Percentiles rank a stretch among this genome's conserved stretches.
These are phyloP conservation scores for Debaryomyces udenii DNA, from an alignment of 1,139 yeast genomes.

Conservation along the genomic window DNA sequence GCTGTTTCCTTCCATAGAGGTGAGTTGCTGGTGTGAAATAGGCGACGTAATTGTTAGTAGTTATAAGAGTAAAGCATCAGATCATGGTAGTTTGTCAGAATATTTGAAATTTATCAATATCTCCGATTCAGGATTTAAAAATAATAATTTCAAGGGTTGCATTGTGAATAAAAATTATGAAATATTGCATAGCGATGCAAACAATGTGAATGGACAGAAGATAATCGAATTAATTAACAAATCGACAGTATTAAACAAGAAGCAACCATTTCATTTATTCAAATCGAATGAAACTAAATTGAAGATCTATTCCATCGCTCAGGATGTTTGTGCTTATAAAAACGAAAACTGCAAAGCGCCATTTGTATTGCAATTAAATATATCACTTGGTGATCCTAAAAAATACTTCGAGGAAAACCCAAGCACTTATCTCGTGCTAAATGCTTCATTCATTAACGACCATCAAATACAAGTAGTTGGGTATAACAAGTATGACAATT, in stretches of 20 bases:
- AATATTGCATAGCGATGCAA: conserved; percentile 17
- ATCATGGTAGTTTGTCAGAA: conserved; percentile 15
- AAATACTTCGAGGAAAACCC: conserved; percentile 30
- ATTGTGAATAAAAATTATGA: conserved; percentile 28
- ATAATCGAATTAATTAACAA: conserved; percentile 72
- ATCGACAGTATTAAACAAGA: conserved; percentile 76
- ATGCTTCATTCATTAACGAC: conserved; percentile 32
- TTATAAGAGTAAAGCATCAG: conserved; percentile 33
- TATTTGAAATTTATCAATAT: conserved; percentile 32
- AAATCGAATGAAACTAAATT: conserved; percentile 44
- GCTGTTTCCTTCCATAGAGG: conserved; percentile 68
- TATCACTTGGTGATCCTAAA: conserved; percentile 26
- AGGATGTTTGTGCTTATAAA: conserved; percentile 61
- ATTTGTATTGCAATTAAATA: conserved; percentile 67
- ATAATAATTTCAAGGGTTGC: conserved; percentile 14
- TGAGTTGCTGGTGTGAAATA: conserved; percentile 70
- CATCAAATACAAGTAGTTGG: conserved; percentile 34
- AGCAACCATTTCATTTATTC: conserved; percentile 86
- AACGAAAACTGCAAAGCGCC: conserved; percentile 64
- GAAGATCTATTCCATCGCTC: conserved; percentile 76
- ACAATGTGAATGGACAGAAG: conserved; percentile 26
- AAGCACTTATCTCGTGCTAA: conserved; percentile 29
- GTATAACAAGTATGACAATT: conserved; percentile 26
- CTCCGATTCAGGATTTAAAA: conserved; percentile 29
- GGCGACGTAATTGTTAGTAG: conserved; percentile 52